Base-by-base conservation (phyloP, 2,329 filamentous ascomycete genomes). In the Botrytis fabae region DNA sequence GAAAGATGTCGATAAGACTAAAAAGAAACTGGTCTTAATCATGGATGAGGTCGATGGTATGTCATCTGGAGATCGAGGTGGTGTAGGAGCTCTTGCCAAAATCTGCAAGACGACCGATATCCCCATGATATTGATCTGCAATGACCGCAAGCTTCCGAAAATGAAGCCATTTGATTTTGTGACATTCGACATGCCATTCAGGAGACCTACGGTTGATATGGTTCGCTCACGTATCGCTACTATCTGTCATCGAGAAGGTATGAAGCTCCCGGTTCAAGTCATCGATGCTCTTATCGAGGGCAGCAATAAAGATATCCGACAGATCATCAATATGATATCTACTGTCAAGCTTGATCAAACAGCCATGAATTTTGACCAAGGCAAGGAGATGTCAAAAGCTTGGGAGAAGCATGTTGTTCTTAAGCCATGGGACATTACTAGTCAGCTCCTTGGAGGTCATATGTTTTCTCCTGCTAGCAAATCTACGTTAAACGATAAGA, bases 41-140 rank as follows among this genome's bases (percentile, higher is more conserved):
- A 98, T 99, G 96, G 96, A 99, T 78, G 96, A 99, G 83, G 96
- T 99, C 7, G 96, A 99, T 79, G 96, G 96, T 70, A 98, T 99
- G 96, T 98, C 95, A 75, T 95, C 94, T 51, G 96, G 96, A 80
- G 96, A 99, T 81, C 91, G 96, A 75, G 96, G 96, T 77, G 96
- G 96, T 82, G 96, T 99, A 65, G 96, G 95, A 69, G 96, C 96
- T 44, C 86, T 99, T 73, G 95, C 96, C 73, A 94, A 96, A 73
- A 92, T 97, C 71, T 98, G 95, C 86, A 97, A 93, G 84, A 98
- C 97, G 86, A 96, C 95, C 0, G 91, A 96, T 78, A 90, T 99
- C 38, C 96, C 96, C 0, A 91, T 99, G 81, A 98, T 99, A 77
- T 87, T 99, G 71, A 98, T 99, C 78, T 99, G 96, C 87, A 99